phyloP scores from a whole-genome alignment of 345 rosid species.

The Arabidopsis thaliana region DNA sequence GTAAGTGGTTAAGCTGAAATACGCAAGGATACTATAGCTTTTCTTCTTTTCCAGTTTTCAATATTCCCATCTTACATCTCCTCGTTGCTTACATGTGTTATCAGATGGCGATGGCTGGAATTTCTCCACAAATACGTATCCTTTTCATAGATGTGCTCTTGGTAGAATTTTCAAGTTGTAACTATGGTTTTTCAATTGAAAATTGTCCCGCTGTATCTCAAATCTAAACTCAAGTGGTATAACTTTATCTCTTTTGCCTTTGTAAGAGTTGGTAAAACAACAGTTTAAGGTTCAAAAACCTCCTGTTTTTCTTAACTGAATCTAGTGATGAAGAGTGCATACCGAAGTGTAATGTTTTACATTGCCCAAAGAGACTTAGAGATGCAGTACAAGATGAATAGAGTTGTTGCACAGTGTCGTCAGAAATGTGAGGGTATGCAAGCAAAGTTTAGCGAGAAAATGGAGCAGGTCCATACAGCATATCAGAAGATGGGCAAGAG shows the following conservation, averaged over 20 bases:
- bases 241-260: constrained; percentile 7
- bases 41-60: constrained; percentile 19
- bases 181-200: neutral
- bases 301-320: constrained; percentile 53
- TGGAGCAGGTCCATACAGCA: constrained; percentile 89
- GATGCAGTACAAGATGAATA: constrained; percentile 92
- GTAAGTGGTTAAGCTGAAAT: constrained; percentile 57
- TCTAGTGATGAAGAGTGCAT: constrained; percentile 91
- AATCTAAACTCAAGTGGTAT: neutral
- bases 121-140: constrained; percentile 96
- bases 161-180: neutral
- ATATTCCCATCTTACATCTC: constrained; percentile 20
- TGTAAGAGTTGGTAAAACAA: neutral
- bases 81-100: constrained; percentile 31
- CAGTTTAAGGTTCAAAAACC: constrained; percentile 26
- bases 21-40: constrained; percentile 14
- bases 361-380: constrained; percentile 88
- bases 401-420: constrained; percentile 75
- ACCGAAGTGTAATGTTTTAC: constrained; percentile 88
- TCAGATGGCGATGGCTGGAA: constrained; percentile 96
- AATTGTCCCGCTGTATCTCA: neutral
- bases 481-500: constrained; percentile 87
- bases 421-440: constrained; percentile 95
- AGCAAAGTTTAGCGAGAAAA: constrained; percentile 85
- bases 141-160: constrained; percentile 36